phyloP scores from a whole-genome alignment of 2,329 filamentous ascomycete species.

The Aureobasidium sp. region DNA sequence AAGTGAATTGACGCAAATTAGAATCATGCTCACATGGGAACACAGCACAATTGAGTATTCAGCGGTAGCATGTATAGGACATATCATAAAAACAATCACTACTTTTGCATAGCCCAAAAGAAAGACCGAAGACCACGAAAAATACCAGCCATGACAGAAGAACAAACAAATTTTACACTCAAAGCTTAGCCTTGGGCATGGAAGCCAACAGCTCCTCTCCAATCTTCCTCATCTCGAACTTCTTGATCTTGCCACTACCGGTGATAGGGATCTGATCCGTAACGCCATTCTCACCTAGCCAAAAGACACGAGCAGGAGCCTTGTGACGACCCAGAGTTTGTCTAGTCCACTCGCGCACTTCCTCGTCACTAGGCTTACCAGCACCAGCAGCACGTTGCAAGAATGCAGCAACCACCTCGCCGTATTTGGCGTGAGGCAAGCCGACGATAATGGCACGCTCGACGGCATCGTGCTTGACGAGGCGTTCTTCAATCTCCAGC shows the following conservation, averaged over 20 bases:
- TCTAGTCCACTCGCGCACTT: conserved; percentile 30
- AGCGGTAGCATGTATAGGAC: too few relatives aligned
- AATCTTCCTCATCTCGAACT: conserved; percentile 28
- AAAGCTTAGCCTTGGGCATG: conserved; percentile 4
- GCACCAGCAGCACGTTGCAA: conserved; percentile 25
- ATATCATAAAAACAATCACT: background rate
- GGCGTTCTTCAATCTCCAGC: conserved; percentile 25
- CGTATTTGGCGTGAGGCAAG: conserved; percentile 23
- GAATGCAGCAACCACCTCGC: conserved; percentile 25
- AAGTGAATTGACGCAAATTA: too few relatives aligned
- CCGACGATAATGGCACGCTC: conserved; percentile 24
- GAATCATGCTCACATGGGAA: too few relatives aligned
- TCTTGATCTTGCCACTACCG: conserved; percentile 38
- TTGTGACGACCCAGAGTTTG: conserved; percentile 33
- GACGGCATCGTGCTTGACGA: conserved; percentile 21
- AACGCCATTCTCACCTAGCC: conserved; percentile 49
- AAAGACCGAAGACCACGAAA: background rate
- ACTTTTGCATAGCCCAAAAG: background rate
- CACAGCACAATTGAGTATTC: too few relatives aligned
- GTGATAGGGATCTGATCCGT: conserved; percentile 31
- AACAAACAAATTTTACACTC: background rate
- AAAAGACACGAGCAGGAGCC: conserved; percentile 65
- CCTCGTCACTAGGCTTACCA: conserved; percentile 24
- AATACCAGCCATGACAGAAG: background rate
- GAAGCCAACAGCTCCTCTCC: conserved; percentile 13